Conservation (phyloP, 371 early-diverging fungal genomes). For the Lichtheimia corymbifera region DNA sequence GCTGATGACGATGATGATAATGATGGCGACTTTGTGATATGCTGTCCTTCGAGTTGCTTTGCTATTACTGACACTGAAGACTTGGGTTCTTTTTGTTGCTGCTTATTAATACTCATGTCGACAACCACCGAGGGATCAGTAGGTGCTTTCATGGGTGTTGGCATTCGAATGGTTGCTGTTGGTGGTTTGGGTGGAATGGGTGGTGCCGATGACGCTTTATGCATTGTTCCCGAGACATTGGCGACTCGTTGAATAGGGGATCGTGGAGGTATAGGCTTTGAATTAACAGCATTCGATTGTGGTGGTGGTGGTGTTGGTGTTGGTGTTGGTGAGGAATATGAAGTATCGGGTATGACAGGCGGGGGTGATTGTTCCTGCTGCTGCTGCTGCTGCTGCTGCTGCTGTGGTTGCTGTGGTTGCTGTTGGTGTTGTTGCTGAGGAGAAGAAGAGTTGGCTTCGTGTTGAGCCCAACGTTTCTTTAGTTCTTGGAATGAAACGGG, state of each 20-base stretch:
- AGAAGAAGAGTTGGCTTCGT: conserved; percentile 11
- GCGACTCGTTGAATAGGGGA: neutral
- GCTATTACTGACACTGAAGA: no score
- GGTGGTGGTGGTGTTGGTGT: neutral
- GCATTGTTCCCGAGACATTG: neutral
- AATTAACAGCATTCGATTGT: neutral
- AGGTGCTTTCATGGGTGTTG: no score
- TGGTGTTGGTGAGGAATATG: neutral
- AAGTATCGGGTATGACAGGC: neutral
- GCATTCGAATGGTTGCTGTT: neutral
- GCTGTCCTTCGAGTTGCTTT: no score
- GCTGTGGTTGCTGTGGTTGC: neutral
- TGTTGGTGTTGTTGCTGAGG: neutral
- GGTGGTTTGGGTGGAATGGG: conserved; percentile 19
- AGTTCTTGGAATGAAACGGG: conserved; percentile 23
- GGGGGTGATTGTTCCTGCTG: no score
- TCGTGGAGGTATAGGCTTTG: neutral
- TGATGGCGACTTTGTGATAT: no score
- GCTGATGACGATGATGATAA: neutral
- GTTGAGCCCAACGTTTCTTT: conserved; percentile 24
- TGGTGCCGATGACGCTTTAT: conserved; percentile 7
- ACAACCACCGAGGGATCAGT: no score
- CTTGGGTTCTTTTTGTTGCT: no score
- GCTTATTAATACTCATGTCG: no score
- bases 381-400: no score